Percentiles rank a stretch among this genome's conserved stretches.
Conservation (phyloP, 768 basidiomycete genomes). For the Russula griseocarnosa region DNA sequence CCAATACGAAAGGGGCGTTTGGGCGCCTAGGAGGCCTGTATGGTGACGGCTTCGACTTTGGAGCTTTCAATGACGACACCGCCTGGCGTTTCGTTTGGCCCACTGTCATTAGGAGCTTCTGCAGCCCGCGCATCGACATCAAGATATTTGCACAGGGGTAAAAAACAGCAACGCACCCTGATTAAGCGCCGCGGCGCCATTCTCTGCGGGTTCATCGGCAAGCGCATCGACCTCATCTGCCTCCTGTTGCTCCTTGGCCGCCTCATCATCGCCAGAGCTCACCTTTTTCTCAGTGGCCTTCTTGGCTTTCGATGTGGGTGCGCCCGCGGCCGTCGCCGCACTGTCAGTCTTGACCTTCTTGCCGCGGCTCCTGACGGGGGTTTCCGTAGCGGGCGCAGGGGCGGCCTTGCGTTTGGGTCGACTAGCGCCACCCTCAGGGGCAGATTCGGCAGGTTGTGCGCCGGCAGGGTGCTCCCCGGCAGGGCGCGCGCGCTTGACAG, state of each 20-base stretch:
- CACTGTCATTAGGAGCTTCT: slow-evolving; percentile 12
- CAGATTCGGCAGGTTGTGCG: not conserved
- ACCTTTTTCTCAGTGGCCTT: slow-evolving; percentile 23
- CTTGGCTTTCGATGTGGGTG: slow-evolving; percentile 20
- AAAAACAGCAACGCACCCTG: slow-evolving; percentile 6
- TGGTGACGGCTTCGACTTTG: slow-evolving; percentile 12
- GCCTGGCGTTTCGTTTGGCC: slow-evolving; percentile 12
- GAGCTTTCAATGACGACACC: slow-evolving; percentile 14
- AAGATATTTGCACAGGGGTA: not conserved
- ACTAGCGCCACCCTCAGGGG: slow-evolving; percentile 6
- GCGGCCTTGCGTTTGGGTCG: slow-evolving; percentile 25
- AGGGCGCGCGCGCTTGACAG: slow-evolving; percentile 22
- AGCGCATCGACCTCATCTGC: slow-evolving; percentile 27
- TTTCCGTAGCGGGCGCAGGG: slow-evolving; percentile 19
- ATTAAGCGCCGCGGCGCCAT: slow-evolving; percentile 3
- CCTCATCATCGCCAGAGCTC: slow-evolving; percentile 11
- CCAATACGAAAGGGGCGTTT: not conserved
- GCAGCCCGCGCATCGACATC: not conserved
- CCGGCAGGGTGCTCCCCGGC: slow-evolving; percentile 15
- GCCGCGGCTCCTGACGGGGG: slow-evolving; percentile 21
- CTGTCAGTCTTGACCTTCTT: slow-evolving; percentile 25
- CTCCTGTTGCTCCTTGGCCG: slow-evolving; percentile 19
- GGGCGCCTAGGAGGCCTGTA: slow-evolving; percentile 21
- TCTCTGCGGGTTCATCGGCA: slow-evolving; percentile 24
- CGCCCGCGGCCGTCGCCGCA: not conserved